Conservation (phyloP, 2,329 filamentous ascomycete species). For the Clarireedia monteithiana region DNA sequence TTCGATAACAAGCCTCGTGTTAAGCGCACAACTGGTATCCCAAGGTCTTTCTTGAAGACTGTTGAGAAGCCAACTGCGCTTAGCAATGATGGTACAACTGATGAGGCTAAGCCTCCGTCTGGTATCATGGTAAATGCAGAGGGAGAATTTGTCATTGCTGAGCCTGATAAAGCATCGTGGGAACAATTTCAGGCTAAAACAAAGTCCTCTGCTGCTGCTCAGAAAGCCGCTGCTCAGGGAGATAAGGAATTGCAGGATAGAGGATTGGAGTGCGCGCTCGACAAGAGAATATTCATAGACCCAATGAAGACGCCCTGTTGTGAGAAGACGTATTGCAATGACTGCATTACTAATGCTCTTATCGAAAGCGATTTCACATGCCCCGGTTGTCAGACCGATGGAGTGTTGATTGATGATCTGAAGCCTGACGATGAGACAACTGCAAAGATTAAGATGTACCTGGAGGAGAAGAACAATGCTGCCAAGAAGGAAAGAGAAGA, state of each 20-base stretch:
- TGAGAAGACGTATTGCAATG: slow-evolving; percentile 96
- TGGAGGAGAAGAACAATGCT: slow-evolving; percentile 46
- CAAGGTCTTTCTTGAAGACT: slow-evolving; percentile 88
- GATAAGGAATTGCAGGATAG: slow-evolving; percentile 83
- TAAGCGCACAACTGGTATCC: slow-evolving; percentile 94
- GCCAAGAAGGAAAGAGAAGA: slow-evolving; percentile 32
- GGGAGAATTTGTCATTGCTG: slow-evolving; percentile 93
- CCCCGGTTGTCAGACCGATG: slow-evolving; percentile 83
- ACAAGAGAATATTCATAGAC: slow-evolving; percentile 97
- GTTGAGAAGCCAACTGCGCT: slow-evolving; percentile 83
- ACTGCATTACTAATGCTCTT: slow-evolving; percentile 98
- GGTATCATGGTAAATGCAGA: slow-evolving; percentile 97
- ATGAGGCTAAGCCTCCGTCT: slow-evolving; percentile 72
- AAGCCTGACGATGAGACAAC: slow-evolving; percentile 71
- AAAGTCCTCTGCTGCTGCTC: slow-evolving; percentile 74
- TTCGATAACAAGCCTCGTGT: slow-evolving; percentile 90
- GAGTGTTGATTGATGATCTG: slow-evolving; percentile 88
- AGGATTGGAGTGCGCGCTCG: slow-evolving; percentile 87
- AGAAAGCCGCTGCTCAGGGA: slow-evolving; percentile 67
- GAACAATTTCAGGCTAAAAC: slow-evolving; percentile 94
- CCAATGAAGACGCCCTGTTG: slow-evolving; percentile 99
- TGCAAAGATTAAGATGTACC: slow-evolving; percentile 69
- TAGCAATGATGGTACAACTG: slow-evolving; percentile 65
- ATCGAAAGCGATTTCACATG: slow-evolving; percentile 98
- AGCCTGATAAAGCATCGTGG: slow-evolving; percentile 93